Evolutionary conservation across 2,329 filamentous ascomycete species (phyloP).

Genomic region (Fusarium sp.): DNA sequence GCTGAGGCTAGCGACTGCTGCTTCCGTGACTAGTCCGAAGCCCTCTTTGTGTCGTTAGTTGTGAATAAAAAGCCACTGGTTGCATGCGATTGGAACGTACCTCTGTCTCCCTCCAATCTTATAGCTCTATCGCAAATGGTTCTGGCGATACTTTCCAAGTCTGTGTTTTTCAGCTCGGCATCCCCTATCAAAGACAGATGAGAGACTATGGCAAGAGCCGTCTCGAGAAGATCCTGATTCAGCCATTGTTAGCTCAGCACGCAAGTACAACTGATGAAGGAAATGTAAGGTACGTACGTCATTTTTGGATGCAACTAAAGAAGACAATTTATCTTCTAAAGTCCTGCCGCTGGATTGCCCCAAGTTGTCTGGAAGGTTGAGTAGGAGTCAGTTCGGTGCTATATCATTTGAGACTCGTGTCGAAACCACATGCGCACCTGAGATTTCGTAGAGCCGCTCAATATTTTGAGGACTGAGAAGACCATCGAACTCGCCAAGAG

Average conservation of each 20-base stretch:
- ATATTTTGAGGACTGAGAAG: constrained; percentile 32
- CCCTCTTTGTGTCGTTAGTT: constrained; percentile 3
- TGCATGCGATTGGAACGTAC: background rate
- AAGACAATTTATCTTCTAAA: background rate
- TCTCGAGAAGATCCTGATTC: constrained; percentile 19
- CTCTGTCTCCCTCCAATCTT: background rate
- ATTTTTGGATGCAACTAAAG: background rate
- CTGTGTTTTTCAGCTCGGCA: background rate
- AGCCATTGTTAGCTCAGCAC: constrained; percentile 12
- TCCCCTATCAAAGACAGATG: constrained; percentile 1
- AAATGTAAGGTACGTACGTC: background rate
- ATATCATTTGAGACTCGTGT: background rate
- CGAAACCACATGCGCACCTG: constrained; percentile 15
- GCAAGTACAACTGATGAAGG: background rate
- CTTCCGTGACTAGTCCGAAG: constrained; percentile 40
- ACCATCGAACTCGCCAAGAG: constrained; percentile 4
- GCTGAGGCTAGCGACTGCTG: constrained; percentile 47
- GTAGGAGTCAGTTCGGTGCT: background rate
- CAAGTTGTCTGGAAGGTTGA: background rate
- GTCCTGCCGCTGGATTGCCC: background rate
- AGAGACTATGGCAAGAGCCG: constrained; percentile 3
- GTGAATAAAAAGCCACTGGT: background rate
- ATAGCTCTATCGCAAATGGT: constrained; percentile 10
- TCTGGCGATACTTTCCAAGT: background rate
- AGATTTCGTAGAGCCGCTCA: constrained; percentile 17